Conservation (phyloP, 352 stramenopile species). For the Globisporangium yorkense region DNA sequence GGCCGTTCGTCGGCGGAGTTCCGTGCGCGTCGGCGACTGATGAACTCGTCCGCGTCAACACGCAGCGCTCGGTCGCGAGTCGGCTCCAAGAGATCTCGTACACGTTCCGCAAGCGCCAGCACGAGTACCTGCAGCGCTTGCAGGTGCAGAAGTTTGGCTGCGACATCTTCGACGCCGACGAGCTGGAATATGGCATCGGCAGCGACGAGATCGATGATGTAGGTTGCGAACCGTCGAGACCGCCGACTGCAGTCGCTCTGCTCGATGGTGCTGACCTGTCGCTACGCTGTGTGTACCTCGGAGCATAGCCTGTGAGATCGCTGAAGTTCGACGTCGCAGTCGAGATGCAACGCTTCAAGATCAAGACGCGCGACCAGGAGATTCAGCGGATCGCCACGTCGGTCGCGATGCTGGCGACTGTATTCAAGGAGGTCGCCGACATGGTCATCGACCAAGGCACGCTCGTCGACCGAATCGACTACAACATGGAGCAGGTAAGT, state of each 20-base stretch:
- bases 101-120: slow-evolving; percentile 58
- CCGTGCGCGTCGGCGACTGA: slow-evolving; percentile 42
- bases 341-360: slow-evolving; percentile 34
- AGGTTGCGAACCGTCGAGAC: neutral
- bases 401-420: slow-evolving; percentile 48
- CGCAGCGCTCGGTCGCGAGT: slow-evolving; percentile 54
- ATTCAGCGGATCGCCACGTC: slow-evolving; percentile 78
- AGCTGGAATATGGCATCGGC: neutral
- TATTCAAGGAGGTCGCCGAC: slow-evolving; percentile 78
- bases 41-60: slow-evolving; percentile 56
- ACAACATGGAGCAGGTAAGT: slow-evolving; percentile 81
- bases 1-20: slow-evolving; percentile 42
- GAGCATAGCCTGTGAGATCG: slow-evolving; percentile 2
- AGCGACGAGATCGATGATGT: neutral
- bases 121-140: slow-evolving; percentile 65
- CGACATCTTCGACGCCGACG: slow-evolving; percentile 51
- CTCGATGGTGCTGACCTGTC: neutral
- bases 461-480: slow-evolving; percentile 81
- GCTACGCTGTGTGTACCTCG: neutral
- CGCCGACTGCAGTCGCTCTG: neutral
- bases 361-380: slow-evolving; percentile 58
- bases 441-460: slow-evolving; percentile 84
- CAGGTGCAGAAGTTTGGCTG: slow-evolving; percentile 72
- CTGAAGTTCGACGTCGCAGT: slow-evolving; percentile 25
- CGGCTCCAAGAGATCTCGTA: slow-evolving; percentile 58